Conservation (phyloP, 1,284 basidiomycete species). For the Sanghuangporus sanghuang region DNA sequence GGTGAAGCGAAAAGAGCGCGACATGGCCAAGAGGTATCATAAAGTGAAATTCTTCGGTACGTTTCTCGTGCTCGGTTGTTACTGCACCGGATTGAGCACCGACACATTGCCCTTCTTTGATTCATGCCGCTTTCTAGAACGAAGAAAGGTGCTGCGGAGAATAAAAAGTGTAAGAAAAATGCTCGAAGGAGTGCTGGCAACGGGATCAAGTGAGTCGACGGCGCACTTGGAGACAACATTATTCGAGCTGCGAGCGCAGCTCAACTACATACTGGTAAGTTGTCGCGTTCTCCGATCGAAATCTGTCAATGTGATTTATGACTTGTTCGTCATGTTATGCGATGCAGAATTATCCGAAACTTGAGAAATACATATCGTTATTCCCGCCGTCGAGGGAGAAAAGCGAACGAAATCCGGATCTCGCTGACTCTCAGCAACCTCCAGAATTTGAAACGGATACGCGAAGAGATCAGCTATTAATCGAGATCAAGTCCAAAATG, state of each 20-base stretch:
- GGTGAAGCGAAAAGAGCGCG: slow-evolving; percentile 58
- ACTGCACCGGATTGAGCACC: neutral
- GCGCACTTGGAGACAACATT: slow-evolving; percentile 46
- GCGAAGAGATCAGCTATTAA: slow-evolving; percentile 58
- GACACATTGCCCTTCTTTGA: neutral
- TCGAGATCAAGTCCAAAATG: slow-evolving; percentile 63
- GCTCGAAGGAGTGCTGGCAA: slow-evolving; percentile 31
- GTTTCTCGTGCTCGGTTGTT: slow-evolving; percentile 23
- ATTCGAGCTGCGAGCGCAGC: slow-evolving; percentile 61
- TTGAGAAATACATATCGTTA: slow-evolving; percentile 80
- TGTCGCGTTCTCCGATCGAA: neutral
- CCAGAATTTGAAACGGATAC: slow-evolving; percentile 33
- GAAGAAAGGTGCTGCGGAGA: slow-evolving; percentile 74
- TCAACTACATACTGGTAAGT: slow-evolving; percentile 79
- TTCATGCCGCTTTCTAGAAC: slow-evolving; percentile 44
- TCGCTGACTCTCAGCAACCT: slow-evolving; percentile 12
- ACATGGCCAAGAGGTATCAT: slow-evolving; percentile 73
- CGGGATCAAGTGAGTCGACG: slow-evolving; percentile 29
- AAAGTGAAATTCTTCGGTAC: slow-evolving; percentile 83
- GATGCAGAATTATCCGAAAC: slow-evolving; percentile 72
- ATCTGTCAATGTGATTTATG: neutral
- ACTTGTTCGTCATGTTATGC: neutral
- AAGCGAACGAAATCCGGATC: slow-evolving; percentile 23
- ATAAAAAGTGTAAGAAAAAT: slow-evolving; percentile 58
- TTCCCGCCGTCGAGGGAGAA: slow-evolving; percentile 66